A percentile compares a stretch with the other conserved stretches of the same genome.
These are phyloP conservation scores for Populus tomentosa DNA, from an alignment of 441 rosid species.

Conservation along the genomic window DNA sequence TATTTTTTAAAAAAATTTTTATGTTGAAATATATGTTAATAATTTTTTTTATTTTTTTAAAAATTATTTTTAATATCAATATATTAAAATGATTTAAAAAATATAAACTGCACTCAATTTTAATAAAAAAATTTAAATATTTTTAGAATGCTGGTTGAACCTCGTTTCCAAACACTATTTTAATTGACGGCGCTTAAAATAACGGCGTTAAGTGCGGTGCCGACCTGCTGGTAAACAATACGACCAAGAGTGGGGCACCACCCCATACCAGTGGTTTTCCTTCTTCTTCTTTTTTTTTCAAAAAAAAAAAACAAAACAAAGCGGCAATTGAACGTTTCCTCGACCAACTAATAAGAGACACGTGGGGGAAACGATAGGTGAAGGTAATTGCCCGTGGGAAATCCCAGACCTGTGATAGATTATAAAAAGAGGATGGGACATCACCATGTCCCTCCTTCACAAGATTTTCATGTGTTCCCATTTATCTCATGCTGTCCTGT, in stretches of 20 bases:
- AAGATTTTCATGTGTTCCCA: constrained; percentile 8
- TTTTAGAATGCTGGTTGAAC: too few species aligned
- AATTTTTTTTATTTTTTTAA: too few species aligned
- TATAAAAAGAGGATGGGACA: not conserved
- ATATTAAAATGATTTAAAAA: too few species aligned
- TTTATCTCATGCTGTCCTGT: not conserved
- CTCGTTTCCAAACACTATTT: too few species aligned
- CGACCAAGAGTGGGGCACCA: constrained; percentile 11
- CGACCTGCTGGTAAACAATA: constrained; percentile 5
- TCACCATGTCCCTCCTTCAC: not conserved
- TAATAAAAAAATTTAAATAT: too few species aligned
- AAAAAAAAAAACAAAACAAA: not conserved
- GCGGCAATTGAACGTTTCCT: constrained; percentile 22
- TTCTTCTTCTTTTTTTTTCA: not conserved
- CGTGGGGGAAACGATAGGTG: not conserved
- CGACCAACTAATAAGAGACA: not conserved
- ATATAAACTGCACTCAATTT: too few species aligned
- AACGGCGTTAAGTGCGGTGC: constrained; percentile 9
- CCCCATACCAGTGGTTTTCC: not conserved
- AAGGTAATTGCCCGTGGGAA: constrained; percentile 6
- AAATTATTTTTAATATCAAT: too few species aligned
- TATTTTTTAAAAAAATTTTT: too few species aligned
- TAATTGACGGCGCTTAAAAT: not conserved
- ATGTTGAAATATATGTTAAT: too few species aligned
- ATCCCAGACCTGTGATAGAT: not conserved